Evolutionary conservation across 768 basidiomycete genomes (phyloP), one percentile per base, ranked within the genome.

Genomic region (Sporobolomyces phaffii): DNA sequence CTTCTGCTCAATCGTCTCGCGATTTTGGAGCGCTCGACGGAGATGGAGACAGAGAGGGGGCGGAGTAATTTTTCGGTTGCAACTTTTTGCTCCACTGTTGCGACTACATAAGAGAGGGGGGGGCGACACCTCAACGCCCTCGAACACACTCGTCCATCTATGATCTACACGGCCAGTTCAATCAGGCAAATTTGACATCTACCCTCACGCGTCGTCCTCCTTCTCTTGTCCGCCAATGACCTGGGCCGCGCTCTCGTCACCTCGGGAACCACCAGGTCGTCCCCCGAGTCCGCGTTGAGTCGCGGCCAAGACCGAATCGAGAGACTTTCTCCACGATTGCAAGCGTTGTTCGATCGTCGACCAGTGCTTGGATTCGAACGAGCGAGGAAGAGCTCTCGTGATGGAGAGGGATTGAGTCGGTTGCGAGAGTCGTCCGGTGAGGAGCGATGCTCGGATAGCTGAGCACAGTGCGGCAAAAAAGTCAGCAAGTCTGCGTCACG

Each of bases 351-450:
- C 87, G 52, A 92, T 81, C 28, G 81, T 80, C 74, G 85, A 84
- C 90, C 91, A 93, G 77, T 92, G 87, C 72, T 83, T 84, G 44
- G 81, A 82, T 73, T 86, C 87, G 74, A 91, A 91, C 14, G 58
- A 44, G 22, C 54, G 62, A 1, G 88, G 83, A 1, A 85, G 86
- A 0, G 90, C 86, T 38, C 86, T 85, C 54, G 83, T 84, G 65
- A 92, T 82, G 69, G 84, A 85, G 43, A 92, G 78, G 52, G 84
- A 84, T 73, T 88, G 86, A 13, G 84, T 82, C 2, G 85, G 84
- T 76, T 93, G 91, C 2, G 89, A 88, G 53, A 93, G 85, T 77
- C 89, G 91, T 41, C 87, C 91, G 56, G 85, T 84, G 36, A 91
- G 76, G 49, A 92, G 83, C 31, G 87, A 86, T 3, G 85, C 83